These are phyloP conservation scores for Globisporangium ultimum DNA, from an alignment of 352 stramenopile species.

Conservation along the genomic window DNA sequence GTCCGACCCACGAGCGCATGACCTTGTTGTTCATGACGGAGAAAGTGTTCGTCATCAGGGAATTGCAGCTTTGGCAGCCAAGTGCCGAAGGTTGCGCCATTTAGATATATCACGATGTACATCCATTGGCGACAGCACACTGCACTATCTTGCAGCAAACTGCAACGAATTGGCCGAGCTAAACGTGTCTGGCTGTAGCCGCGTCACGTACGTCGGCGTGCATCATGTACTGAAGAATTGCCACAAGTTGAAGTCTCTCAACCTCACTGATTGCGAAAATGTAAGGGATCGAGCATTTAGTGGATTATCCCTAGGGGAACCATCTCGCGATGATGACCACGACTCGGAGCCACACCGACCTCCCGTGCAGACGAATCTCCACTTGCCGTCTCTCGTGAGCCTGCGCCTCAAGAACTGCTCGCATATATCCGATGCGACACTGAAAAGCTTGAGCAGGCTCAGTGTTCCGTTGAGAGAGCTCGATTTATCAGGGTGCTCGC, in stretches of 20 bases:
- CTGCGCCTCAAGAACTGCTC: slow-evolving; percentile 44
- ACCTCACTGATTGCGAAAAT: slow-evolving; percentile 24
- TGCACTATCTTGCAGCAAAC: slow-evolving; percentile 21
- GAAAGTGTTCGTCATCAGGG: slow-evolving; percentile 15
- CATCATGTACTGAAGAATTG: slow-evolving; percentile 21
- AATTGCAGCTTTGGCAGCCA: slow-evolving; percentile 29
- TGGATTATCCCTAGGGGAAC: background rate
- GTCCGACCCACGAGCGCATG: slow-evolving; percentile 18
- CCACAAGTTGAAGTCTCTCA: slow-evolving; percentile 22
- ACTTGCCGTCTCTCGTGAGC: slow-evolving; percentile 21
- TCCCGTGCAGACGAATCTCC: too few relatives aligned
- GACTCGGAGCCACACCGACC: too few relatives aligned
- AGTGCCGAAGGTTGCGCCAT: slow-evolving; percentile 35
- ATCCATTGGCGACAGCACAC: slow-evolving; percentile 35
- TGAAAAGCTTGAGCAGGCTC: slow-evolving; percentile 35
- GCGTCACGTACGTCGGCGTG: slow-evolving; percentile 24
- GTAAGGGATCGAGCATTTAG: slow-evolving; percentile 41
- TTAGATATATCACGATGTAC: slow-evolving; percentile 51
- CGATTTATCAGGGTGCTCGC: slow-evolving; percentile 67
- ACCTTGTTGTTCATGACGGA: background rate
- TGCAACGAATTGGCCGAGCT: slow-evolving; percentile 22
- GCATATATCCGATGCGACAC: slow-evolving; percentile 33
- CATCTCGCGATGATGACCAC: too few relatives aligned
- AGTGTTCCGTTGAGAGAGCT: slow-evolving; percentile 74
- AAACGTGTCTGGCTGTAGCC: slow-evolving; percentile 22